Evolutionary conservation across 805 yeast genomes (phyloP), one percentile per base, ranked within the genome.

Genomic region (Saccharomycopsis sp.): DNA sequence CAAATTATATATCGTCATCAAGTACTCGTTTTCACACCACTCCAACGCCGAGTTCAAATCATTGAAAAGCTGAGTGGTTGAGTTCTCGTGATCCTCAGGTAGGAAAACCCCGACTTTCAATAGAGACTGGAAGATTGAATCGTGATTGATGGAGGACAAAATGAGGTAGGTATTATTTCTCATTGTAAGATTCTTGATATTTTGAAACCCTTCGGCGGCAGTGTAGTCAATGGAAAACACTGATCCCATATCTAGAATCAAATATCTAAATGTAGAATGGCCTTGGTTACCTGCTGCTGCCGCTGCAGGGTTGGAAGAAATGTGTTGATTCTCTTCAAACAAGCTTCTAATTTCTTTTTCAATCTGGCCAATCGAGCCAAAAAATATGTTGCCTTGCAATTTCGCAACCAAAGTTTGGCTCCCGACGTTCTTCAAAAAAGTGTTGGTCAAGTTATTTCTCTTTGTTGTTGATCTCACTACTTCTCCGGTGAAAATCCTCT

Each of bases 11-110:
- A 79, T 80, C 21, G 77, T 73, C 38, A 72, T 66, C 52, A 92
- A 67, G 51, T 88, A 86, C 52, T 80, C 79, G 60, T 92, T 89
- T 58, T 92, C 98, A 64, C 96, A 86, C 95, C 95, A 89, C 60
- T 92, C 97, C 32, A 92, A 68, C 0, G 95, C 95, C 41, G 81
- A 73, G 55, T 92, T 92, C 52, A 92, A 68, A 40, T 84, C 81
- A 41, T 72, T 73, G 55, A 87, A 89, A 33, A 88, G 67, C 51
- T 77, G 77, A 45, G 76, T 73, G 3, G 53, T 48, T 25, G 48
- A 50, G 4, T 51, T 51, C 13, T 66, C 61, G 34, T 67, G 60
- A 23, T 58, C 63, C 41, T 68, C 72, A 19, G 22, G 23, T 17
- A 16, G 29, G 25, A 19, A 30, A 17, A 33, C 20, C 1, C 95